These are phyloP conservation scores for Debaryomyces tyrocola DNA, from an alignment of 805 yeast genomes.

Conservation along the genomic window DNA sequence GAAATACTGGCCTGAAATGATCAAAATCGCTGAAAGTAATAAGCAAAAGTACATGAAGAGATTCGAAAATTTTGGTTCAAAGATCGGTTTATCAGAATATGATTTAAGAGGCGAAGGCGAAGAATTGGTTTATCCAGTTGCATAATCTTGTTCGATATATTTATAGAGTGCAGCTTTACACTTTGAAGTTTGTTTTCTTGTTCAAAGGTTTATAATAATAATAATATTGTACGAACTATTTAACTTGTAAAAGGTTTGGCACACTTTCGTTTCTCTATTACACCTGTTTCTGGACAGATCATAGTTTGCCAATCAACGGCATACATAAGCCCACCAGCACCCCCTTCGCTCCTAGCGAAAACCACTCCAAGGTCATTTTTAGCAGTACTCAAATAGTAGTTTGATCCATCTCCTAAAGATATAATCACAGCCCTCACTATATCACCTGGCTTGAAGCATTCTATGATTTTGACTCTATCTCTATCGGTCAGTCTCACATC, in stretches of 20 bases:
- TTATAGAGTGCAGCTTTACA: background rate
- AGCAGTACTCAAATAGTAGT: slow-evolving; percentile 87
- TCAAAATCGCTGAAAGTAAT: slow-evolving; percentile 57
- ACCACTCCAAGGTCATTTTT: slow-evolving; percentile 91
- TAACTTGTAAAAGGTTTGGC: slow-evolving; percentile 70
- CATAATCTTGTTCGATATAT: background rate
- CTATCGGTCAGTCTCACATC: slow-evolving; percentile 91
- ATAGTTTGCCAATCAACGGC: slow-evolving; percentile 96
- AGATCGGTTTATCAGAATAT: slow-evolving; percentile 73
- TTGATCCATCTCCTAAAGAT: slow-evolving; percentile 93
- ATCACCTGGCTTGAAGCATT: slow-evolving; percentile 89
- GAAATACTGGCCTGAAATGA: slow-evolving; percentile 74
- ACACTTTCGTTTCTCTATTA: slow-evolving; percentile 77
- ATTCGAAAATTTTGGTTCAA: slow-evolving; percentile 68
- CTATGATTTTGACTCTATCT: slow-evolving; percentile 77
- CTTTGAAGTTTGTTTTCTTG: background rate
- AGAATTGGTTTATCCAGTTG: slow-evolving; percentile 26
- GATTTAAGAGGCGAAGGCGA: slow-evolving; percentile 60
- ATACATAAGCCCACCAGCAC: slow-evolving; percentile 72
- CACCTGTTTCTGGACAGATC: slow-evolving; percentile 76
- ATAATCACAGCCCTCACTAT: slow-evolving; percentile 78
- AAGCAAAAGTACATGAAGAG: slow-evolving; percentile 64
- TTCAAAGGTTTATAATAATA: background rate
- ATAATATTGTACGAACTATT: background rate
- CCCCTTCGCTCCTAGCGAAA: slow-evolving; percentile 73